Conservation (phyloP, 2,329 filamentous ascomycete genomes). For the Phaeosphaeria sp. region DNA sequence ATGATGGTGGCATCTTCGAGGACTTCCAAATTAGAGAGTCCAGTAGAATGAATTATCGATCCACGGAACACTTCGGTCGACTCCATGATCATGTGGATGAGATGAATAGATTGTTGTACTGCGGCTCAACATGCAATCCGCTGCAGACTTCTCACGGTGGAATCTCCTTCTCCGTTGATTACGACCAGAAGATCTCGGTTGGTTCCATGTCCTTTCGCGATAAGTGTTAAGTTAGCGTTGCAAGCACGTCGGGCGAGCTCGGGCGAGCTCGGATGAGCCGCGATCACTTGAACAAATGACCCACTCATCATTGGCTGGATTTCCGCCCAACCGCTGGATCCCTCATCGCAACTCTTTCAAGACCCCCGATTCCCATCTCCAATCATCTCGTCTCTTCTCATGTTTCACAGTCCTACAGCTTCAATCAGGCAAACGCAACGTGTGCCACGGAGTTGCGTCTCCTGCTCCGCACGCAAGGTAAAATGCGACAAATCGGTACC, state of each 20-base stretch:
- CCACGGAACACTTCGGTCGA: not conserved
- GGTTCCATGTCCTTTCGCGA: too few species aligned
- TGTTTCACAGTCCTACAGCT: not conserved
- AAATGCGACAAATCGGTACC: slow-evolving; percentile 6
- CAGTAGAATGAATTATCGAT: not conserved
- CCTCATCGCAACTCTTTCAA: not conserved
- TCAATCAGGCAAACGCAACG: slow-evolving; percentile 2
- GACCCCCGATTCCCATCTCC: not conserved
- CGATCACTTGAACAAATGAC: not conserved
- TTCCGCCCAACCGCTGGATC: not conserved
- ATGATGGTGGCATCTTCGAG: not conserved
- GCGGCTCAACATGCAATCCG: too few species aligned
- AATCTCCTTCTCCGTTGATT: too few species aligned
- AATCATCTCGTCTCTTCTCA: slow-evolving; percentile 8
- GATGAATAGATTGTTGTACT: not conserved
- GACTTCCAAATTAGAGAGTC: not conserved
- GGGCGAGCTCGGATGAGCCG: not conserved
- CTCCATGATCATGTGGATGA: not conserved
- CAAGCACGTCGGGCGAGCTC: not conserved
- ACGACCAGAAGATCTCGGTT: too few species aligned
- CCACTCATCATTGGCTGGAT: not conserved
- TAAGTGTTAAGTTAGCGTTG: not conserved
- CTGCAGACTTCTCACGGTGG: too few species aligned
- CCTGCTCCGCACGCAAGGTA: slow-evolving; percentile 6
- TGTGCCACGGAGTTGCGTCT: slow-evolving; percentile 5